Evolutionary conservation across 2,329 filamentous ascomycete species (phyloP).

Genomic region (Monosporascus sp.): DNA sequence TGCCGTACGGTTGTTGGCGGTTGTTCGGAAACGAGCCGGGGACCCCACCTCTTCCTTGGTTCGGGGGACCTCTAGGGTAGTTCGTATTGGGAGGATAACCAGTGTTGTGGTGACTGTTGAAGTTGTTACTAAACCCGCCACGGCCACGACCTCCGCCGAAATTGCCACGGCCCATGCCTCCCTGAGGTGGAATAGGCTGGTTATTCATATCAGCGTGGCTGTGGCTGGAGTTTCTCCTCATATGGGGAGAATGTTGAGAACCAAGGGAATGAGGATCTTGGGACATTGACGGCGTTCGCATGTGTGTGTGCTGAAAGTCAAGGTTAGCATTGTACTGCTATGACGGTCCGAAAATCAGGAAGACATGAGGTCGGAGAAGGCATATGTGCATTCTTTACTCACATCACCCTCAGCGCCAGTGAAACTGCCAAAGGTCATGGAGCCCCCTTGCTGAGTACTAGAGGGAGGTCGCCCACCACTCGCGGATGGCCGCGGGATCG

Average conservation of each 20-base stretch:
- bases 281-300: conserved; percentile 60
- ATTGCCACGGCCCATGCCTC: conserved; percentile 52
- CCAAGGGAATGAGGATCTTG: conserved; percentile 57
- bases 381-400: conserved; percentile 35
- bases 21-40: conserved; percentile 40
- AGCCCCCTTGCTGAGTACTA: conserved; percentile 59
- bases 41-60: conserved; percentile 48
- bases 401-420: conserved; percentile 75
- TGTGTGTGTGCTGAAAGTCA: conserved; percentile 51
- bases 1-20: conserved; percentile 31
- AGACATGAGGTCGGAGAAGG: conserved; percentile 6
- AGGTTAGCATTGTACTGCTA: conserved; percentile 17
- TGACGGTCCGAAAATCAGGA: conserved; percentile 15
- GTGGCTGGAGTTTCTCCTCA: conserved; percentile 81
- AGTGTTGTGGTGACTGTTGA: conserved; percentile 40
- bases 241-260: conserved; percentile 64
- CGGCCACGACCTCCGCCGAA: conserved; percentile 48
- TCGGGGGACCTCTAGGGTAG: conserved; percentile 33
- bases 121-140: conserved; percentile 43
- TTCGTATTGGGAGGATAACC: conserved; percentile 35
- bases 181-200: conserved; percentile 45
- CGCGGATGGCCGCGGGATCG: conserved; percentile 82
- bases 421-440: conserved; percentile 79
- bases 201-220: conserved; percentile 56
- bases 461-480: conserved; percentile 84